Percentiles rank a stretch among this genome's conserved stretches.
phyloP scores from a whole-genome alignment of 2,329 filamentous ascomycete species.

The Metarhizium robertsii region DNA sequence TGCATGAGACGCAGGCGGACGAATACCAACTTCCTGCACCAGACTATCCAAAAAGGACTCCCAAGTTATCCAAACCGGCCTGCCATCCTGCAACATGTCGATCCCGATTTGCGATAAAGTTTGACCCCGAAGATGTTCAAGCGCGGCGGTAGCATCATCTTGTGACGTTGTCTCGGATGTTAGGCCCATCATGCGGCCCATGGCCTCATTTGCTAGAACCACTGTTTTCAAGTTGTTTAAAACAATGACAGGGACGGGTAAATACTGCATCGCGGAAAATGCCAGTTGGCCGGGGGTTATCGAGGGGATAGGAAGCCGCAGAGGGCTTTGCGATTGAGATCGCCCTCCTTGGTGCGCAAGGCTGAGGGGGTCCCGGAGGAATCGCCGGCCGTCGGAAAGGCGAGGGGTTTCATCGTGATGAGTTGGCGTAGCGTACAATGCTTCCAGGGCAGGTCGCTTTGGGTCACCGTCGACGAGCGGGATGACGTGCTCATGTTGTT shows the following conservation, averaged over 20 bases:
- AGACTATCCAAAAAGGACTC: constrained; percentile 48
- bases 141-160: constrained; percentile 33
- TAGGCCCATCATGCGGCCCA: constrained; percentile 55
- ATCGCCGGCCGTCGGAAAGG: constrained; percentile 19
- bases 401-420: constrained; percentile 14
- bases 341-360: constrained; percentile 13
- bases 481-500: background rate
- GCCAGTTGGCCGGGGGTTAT: constrained; percentile 46
- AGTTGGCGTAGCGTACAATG: background rate
- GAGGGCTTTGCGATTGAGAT: constrained; percentile 28
- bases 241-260: constrained; percentile 63
- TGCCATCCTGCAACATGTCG: constrained; percentile 61
- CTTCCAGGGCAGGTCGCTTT: background rate
- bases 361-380: constrained; percentile 22
- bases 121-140: constrained; percentile 55
- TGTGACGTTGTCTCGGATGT: constrained; percentile 30
- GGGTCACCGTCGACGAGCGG: background rate
- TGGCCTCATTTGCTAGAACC: constrained; percentile 65
- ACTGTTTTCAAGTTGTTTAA: constrained; percentile 61
- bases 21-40: constrained; percentile 30
- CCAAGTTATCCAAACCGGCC: constrained; percentile 49
- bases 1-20: constrained; percentile 14
- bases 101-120: constrained; percentile 62
- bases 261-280: constrained; percentile 61
- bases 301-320: constrained; percentile 33